phyloP scores from a whole-genome alignment of 768 basidiomycete species.

The Russula dissimulans region DNA sequence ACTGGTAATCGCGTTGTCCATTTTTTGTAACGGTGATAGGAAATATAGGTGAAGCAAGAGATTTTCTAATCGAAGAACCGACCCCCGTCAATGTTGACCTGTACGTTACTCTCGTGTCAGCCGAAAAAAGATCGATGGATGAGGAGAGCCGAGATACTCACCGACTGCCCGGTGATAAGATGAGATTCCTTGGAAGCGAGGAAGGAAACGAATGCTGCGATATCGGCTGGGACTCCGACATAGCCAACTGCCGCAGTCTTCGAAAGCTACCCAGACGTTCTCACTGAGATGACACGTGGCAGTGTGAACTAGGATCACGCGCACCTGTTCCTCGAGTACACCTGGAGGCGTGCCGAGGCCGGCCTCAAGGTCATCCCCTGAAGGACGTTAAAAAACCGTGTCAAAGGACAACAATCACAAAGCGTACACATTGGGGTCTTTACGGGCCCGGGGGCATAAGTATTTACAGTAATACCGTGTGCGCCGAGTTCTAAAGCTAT shows the following conservation, averaged over 20 bases:
- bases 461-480: conserved; percentile 22
- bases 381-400: background rate
- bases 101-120: background rate
- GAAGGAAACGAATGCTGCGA: conserved; percentile 28
- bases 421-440: conserved; percentile 19
- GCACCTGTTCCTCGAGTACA: conserved; percentile 11
- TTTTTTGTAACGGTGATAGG: too few species aligned
- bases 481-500: conserved; percentile 19
- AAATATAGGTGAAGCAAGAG: too few species aligned
- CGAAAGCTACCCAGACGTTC: conserved; percentile 1
- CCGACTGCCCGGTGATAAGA: conserved; percentile 25
- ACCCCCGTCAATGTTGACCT: conserved; percentile 17
- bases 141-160: background rate
- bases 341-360: conserved; percentile 1
- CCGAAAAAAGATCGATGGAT: background rate
- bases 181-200: conserved; percentile 26
- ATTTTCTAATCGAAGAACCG: conserved; percentile 8
- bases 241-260: conserved; percentile 18
- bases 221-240: conserved; percentile 21
- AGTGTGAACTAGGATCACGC: background rate
- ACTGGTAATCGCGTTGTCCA: background rate
- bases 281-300: background rate
- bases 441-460: conserved; percentile 21
- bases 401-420: background rate
- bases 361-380: conserved; percentile 11